Conservation (phyloP, 1,284 basidiomycete genomes). For the Ceratobasidium sp. region DNA sequence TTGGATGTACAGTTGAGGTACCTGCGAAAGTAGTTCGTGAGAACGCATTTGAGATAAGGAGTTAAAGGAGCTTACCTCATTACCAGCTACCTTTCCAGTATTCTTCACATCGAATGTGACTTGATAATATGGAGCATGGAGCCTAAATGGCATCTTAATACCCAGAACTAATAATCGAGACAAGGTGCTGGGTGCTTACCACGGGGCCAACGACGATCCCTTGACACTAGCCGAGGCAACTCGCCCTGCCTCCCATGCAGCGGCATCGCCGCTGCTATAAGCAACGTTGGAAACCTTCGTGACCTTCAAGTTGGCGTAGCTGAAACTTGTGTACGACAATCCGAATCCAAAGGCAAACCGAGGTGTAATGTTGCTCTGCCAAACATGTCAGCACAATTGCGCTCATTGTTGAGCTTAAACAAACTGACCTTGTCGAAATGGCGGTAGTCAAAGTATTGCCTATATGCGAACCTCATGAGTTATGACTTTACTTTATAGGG, state of each 20-base stretch:
- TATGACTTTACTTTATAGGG: no score
- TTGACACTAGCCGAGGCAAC: constrained; percentile 13
- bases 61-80: constrained; percentile 30
- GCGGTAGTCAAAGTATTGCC: constrained; percentile 47
- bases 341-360: constrained; percentile 61
- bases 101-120: constrained; percentile 42
- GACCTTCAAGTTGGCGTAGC: constrained; percentile 49
- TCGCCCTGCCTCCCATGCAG: constrained; percentile 26
- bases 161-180: not conserved
- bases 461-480: constrained; percentile 12
- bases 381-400: not conserved
- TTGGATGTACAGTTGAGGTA: constrained; percentile 47
- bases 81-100: constrained; percentile 24
- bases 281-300: not conserved
- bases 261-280: constrained; percentile 6
- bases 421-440: constrained; percentile 43
- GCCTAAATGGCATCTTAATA: constrained; percentile 23
- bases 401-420: not conserved
- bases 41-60: not conserved
- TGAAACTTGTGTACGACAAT: constrained; percentile 59
- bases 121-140: constrained; percentile 39
- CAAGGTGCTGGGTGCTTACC: constrained; percentile 1
- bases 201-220: constrained; percentile 40
- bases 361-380: constrained; percentile 51
- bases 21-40: not conserved